These are phyloP conservation scores for Roridomyces roridus DNA, from an alignment of 768 basidiomycete species.

Conservation along the genomic window DNA sequence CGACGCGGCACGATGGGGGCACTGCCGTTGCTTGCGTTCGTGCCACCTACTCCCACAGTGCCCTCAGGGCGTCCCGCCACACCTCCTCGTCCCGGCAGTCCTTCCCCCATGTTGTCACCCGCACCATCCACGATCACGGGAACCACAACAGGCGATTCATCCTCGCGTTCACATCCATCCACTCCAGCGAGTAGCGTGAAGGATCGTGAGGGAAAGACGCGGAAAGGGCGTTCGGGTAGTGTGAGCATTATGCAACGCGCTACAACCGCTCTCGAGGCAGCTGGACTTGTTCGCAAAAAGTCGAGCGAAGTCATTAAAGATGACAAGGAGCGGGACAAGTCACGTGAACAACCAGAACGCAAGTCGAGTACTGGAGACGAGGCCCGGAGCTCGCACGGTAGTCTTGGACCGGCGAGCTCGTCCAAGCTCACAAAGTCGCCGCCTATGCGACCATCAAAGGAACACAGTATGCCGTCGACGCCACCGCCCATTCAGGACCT, in stretches of 20 bases:
- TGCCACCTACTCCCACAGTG: conserved; percentile 79
- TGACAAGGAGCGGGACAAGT: conserved; percentile 48
- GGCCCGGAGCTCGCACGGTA: conserved; percentile 68
- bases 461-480: conserved; percentile 51
- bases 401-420: conserved; percentile 43
- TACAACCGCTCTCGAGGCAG: conserved; percentile 88
- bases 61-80: conserved; percentile 47
- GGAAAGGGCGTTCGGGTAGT: conserved; percentile 83
- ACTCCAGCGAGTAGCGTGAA: conserved; percentile 71
- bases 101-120: conserved; percentile 64
- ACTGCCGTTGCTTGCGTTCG: conserved; percentile 71
- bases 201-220: conserved; percentile 63
- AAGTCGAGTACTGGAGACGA: conserved; percentile 61
- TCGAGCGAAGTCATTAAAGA: conserved; percentile 74
- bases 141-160: conserved; percentile 48
- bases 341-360: conserved; percentile 53
- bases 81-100: conserved; percentile 58
- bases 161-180: conserved; percentile 67
- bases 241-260: conserved; percentile 97
- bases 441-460: conserved; percentile 59
- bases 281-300: conserved; percentile 84
- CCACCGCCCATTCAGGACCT: conserved; percentile 52
- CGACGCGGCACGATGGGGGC: conserved; percentile 30
- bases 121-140: conserved; percentile 46
- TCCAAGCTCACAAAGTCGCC: conserved; percentile 77